Evolutionary conservation across 805 yeast species (phyloP), one percentile per base, ranked within the genome.

Genomic region (Kodamaea hsintzibuensis): DNA sequence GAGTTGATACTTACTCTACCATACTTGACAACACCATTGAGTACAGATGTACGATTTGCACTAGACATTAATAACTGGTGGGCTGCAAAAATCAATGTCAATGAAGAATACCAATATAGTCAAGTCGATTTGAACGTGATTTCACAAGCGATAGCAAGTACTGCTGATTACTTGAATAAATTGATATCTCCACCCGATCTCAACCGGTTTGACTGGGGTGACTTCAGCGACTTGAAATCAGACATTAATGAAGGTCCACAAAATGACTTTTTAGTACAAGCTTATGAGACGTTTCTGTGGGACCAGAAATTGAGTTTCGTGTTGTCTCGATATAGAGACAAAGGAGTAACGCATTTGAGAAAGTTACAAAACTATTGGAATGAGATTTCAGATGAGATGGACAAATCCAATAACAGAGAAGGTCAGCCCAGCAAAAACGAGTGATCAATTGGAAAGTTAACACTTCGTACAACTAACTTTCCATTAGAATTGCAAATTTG

Each of bases 1-100:
- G 61, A 65, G 1, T 53, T 76, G 2, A 62, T 74, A 49, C 77
- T 82, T 61, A 72, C 80, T 45, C 76, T 86, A 7, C 92, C 92
- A 0, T 83, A 81, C 56, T 59, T 86, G 38, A 74, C 78, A 33
- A 80, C 91, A 0, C 81, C 88, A 0, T 69, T 75, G 19, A 63
- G 69, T 1, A 58, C 68, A 42, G 70, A 77, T 51, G 50, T 68
- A 3, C 57, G 81, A 18, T 77, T 76, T 57, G 56, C 60, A 17
- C 19, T 40, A 13, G 25, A 30, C 35, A 30, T 5, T 12, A 8
- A 25, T 14, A 69, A 69, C 38, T 62, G 68, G 0, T 83, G 88
- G 88, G 79, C 75, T 45, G 60, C 67, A 2, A 74, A 72, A 38
- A 64, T 84, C 13, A 77, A 77, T 14, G 75, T 79, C 12, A 75